These are phyloP conservation scores for Podospora didyma DNA, from an alignment of 495 filamentous ascomycete species.

Conservation along the genomic window DNA sequence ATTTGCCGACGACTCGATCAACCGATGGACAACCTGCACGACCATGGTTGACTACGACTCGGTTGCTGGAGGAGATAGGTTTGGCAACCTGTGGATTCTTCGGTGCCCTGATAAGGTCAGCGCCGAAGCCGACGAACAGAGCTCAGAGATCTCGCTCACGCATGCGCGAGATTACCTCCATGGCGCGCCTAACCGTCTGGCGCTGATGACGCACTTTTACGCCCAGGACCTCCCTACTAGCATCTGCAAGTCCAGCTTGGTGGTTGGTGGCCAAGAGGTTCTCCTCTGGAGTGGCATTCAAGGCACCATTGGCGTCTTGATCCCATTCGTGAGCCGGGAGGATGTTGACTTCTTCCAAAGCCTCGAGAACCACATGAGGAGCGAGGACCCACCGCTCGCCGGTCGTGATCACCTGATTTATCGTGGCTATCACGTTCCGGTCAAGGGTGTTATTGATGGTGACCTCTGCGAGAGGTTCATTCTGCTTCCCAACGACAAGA, in stretches of 20 bases:
- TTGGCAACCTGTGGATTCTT: conserved; percentile 91
- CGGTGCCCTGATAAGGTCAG: conserved; percentile 83
- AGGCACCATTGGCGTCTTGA: conserved; percentile 86
- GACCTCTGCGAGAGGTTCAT: conserved; percentile 93
- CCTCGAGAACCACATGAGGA: conserved; percentile 78
- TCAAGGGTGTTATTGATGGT: conserved; percentile 97
- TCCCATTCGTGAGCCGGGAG: conserved; percentile 85
- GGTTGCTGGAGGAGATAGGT: conserved; percentile 92
- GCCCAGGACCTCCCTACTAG: conserved; percentile 88
- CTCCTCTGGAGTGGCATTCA: conserved; percentile 92
- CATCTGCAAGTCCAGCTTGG: conserved; percentile 82
- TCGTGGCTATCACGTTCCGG: conserved; percentile 91
- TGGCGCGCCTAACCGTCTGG: conserved; percentile 78
- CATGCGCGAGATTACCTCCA: conserved; percentile 87
- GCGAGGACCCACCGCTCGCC: conserved; percentile 78
- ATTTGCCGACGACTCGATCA: conserved; percentile 83
- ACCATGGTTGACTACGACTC: conserved; percentile 98
- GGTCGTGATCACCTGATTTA: conserved; percentile 95
- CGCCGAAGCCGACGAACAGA: conserved; percentile 88
- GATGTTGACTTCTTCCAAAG: conserved; percentile 97
- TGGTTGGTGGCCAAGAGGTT: conserved; percentile 87
- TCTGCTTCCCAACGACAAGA: conserved; percentile 75
- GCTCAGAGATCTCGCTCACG: conserved; percentile 80
- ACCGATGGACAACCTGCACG: conserved; percentile 82
- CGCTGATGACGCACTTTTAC: conserved; percentile 82